A percentile compares a stretch with the other conserved stretches of the same genome.
Conservation (phyloP, 345 rosid genomes). For the Kernera saxatilis region DNA sequence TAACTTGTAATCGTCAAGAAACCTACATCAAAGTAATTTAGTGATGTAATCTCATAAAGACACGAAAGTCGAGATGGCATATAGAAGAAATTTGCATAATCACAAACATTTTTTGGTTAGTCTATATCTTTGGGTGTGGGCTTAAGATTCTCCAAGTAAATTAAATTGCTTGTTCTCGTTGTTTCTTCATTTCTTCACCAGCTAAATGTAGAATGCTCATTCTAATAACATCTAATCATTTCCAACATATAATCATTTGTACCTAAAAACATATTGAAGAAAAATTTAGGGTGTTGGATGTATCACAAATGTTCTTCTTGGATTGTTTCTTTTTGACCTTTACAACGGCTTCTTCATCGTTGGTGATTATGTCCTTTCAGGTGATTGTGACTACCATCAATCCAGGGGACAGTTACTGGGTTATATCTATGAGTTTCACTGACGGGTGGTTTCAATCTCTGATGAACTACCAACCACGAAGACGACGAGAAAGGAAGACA, state of each 20-base stretch:
- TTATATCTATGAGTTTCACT: no score
- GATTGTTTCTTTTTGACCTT: not conserved
- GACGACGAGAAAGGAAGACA: no score
- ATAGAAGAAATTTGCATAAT: not conserved
- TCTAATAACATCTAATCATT: not conserved
- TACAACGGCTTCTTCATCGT: no score
- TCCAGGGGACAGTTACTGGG: no score
- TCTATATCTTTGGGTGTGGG: not conserved
- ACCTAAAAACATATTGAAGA: not conserved
- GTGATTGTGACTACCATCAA: no score
- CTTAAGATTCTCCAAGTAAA: not conserved
- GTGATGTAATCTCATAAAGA: not conserved
- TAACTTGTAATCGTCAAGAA: not conserved
- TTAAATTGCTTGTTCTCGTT: not conserved
- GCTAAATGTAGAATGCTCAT: not conserved
- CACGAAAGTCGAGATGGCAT: not conserved
- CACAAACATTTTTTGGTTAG: not conserved
- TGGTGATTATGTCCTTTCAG: no score
- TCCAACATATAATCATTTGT: not conserved
- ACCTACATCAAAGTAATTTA: not conserved
- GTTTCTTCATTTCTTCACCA: not conserved
- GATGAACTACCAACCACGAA: no score
- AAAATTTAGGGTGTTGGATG: not conserved
- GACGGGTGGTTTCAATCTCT: no score
- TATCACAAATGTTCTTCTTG: not conserved